phyloP scores from a whole-genome alignment of 2,329 filamentous ascomycete genomes.

The Tolypocladium amazonense region DNA sequence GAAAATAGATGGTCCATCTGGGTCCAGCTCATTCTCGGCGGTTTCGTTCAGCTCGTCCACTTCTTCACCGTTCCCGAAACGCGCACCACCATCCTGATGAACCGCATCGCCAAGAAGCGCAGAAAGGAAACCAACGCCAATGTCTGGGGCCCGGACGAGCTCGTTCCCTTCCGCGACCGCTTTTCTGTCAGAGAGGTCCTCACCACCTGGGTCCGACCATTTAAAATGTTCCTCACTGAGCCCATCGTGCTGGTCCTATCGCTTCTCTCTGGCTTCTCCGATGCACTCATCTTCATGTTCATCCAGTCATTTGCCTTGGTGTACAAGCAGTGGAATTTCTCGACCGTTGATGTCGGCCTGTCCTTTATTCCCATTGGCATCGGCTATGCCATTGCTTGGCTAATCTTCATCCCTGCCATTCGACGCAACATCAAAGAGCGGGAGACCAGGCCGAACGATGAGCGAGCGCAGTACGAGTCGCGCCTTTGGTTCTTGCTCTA shows the following conservation, averaged over 20 bases:
- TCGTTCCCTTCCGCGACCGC: conserved; percentile 47
- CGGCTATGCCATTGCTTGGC: conserved; percentile 54
- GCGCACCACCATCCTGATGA: conserved; percentile 64
- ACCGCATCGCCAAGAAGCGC: conserved; percentile 65
- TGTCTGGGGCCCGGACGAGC: conserved; percentile 64
- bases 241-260: conserved; percentile 64
- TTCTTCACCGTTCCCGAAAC: conserved; percentile 67
- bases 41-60: conserved; percentile 55
- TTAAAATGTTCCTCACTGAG: conserved; percentile 64
- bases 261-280: conserved; percentile 60
- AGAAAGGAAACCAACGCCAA: conserved; percentile 49
- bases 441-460: conserved; percentile 37
- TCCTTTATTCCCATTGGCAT: conserved; percentile 56
- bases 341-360: conserved; percentile 43
- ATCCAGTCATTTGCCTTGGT: conserved; percentile 61
- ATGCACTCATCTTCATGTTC: conserved; percentile 70
- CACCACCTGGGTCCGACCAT: conserved; percentile 50
- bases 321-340: conserved; percentile 57
- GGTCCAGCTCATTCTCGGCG: conserved; percentile 76
- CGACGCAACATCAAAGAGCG: conserved; percentile 41
- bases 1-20: conserved; percentile 54
- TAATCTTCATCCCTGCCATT: conserved; percentile 48
- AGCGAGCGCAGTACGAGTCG: conserved; percentile 57
- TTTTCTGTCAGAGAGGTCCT: conserved; percentile 49
- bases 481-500: conserved; percentile 56